Percentiles rank a stretch among this genome's conserved stretches.
Evolutionary conservation across 768 basidiomycete species (phyloP).

Genomic region (Phaeotremella skinneri): DNA sequence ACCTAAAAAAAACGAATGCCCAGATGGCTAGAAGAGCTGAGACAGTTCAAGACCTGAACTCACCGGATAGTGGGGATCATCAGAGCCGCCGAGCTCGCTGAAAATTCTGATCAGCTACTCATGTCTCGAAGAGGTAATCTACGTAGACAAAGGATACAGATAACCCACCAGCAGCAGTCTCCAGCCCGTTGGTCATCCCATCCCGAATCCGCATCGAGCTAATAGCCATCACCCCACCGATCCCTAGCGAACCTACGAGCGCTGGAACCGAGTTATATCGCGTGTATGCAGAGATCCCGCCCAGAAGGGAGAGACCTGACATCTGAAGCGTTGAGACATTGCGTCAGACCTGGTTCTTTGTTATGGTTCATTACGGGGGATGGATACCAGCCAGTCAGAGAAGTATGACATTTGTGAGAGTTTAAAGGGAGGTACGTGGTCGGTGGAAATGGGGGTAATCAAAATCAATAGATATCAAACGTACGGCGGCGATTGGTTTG

Average conservation of each 20-base stretch:
- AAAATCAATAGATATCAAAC: too few species aligned
- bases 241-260: constrained; percentile 41
- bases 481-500: constrained; percentile 16
- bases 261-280: constrained; percentile 40
- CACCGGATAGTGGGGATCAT: constrained; percentile 21
- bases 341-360: background rate
- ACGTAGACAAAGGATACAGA: background rate
- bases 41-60: background rate
- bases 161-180: constrained; percentile 48
- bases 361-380: too few species aligned
- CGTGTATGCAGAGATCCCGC: constrained; percentile 44
- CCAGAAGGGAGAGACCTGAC: constrained; percentile 41
- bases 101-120: background rate
- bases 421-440: too few species aligned
- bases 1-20: background rate
- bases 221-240: constrained; percentile 46
- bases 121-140: background rate
- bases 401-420: too few species aligned
- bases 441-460: too few species aligned
- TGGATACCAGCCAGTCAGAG: too few species aligned
- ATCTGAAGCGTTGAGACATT: constrained; percentile 21
- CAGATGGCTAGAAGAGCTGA: constrained; percentile 13
- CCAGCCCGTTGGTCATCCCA: constrained; percentile 50
- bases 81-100: constrained; percentile 22
- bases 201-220: constrained; percentile 49